Evolutionary conservation across 805 yeast genomes (phyloP), one percentile per base, ranked within the genome.

Genomic region (Priceomyces carsonii): DNA sequence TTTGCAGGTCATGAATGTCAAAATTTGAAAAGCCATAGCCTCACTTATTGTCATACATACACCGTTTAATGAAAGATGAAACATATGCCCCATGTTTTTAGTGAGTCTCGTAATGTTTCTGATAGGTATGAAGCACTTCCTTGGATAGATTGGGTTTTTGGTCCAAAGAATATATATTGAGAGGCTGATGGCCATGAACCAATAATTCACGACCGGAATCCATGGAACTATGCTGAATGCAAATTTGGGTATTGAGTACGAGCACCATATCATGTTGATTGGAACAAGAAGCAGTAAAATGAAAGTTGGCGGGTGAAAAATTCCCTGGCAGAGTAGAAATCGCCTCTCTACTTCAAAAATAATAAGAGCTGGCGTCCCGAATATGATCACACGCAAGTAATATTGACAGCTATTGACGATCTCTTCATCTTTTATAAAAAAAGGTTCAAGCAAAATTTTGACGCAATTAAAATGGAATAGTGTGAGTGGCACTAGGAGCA

Each of bases 401-500:
- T 7, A 10, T 10, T 26, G 13, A 14, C 16, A 26, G 6, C 15
- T 10, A 10, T 26, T 18, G 5, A 26, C 16, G 8, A 26, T 26
- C 15, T 26, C 29, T 5, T 15, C 18, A 6, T 26, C 29, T 7
- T 26, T 18, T 2, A 26, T 14, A 14, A 26, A 26, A 26, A 8
- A 26, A 14, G 8, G 13, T 18, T 26, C 15, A 14, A 26, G 13
- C 6, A 26, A 26, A 10, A 26, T 26, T 5, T 15, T n/a, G 13
- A 18, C 29, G n/a, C 15, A n/a, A 26, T 26, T 26, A 2, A 26
- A n/a, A 26, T 26, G 29, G 29, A 26, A 26, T 12, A 26, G 15
- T 14, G 29, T 26, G 15, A 26, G 29, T 26, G 29, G 29, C 13
- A 26, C 29, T 10, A 14, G 15, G 6, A 26, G 18, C 6, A 26